Evolutionary conservation across 2,329 filamentous ascomycete genomes (phyloP).

Genomic region (Mycogone perniciosa): DNA sequence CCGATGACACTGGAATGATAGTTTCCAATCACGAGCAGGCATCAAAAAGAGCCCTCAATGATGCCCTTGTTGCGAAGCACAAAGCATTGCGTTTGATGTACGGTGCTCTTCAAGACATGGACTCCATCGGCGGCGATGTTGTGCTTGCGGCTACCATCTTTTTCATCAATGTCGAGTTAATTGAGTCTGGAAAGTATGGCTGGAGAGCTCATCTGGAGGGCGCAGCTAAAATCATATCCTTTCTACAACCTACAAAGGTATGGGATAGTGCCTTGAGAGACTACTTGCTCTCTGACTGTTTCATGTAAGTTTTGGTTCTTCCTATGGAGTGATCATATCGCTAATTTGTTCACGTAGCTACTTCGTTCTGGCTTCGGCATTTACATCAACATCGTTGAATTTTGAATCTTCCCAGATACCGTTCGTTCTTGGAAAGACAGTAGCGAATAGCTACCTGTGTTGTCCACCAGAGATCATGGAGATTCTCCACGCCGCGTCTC

Average conservation of each 20-base stretch:
- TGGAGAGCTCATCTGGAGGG: slow-evolving; percentile 44
- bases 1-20: background rate
- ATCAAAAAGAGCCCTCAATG: slow-evolving; percentile 28
- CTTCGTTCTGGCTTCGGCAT: slow-evolving; percentile 40
- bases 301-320: slow-evolving; percentile 29
- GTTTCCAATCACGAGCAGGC: slow-evolving; percentile 15
- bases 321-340: too few relatives aligned
- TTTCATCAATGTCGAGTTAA: slow-evolving; percentile 45
- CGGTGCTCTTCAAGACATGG: slow-evolving; percentile 32
- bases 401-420: slow-evolving; percentile 33
- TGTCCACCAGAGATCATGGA: slow-evolving; percentile 39
- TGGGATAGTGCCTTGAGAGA: slow-evolving; percentile 34
- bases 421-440: slow-evolving; percentile 32
- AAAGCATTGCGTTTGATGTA: slow-evolving; percentile 38
- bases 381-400: slow-evolving; percentile 29
- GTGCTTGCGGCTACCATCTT: slow-evolving; percentile 42
- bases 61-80: slow-evolving; percentile 41
- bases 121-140: slow-evolving; percentile 32
- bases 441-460: slow-evolving; percentile 42
- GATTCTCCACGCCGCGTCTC: slow-evolving; percentile 37
- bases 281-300: slow-evolving; percentile 42
- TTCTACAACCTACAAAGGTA: slow-evolving; percentile 29
- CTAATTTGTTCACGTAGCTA: slow-evolving; percentile 26
- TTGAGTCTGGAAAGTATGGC: slow-evolving; percentile 42
- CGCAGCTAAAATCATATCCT: slow-evolving; percentile 37